These are phyloP conservation scores for Didymella exigua DNA, from an alignment of 2,329 filamentous ascomycete species.

Conservation along the genomic window DNA sequence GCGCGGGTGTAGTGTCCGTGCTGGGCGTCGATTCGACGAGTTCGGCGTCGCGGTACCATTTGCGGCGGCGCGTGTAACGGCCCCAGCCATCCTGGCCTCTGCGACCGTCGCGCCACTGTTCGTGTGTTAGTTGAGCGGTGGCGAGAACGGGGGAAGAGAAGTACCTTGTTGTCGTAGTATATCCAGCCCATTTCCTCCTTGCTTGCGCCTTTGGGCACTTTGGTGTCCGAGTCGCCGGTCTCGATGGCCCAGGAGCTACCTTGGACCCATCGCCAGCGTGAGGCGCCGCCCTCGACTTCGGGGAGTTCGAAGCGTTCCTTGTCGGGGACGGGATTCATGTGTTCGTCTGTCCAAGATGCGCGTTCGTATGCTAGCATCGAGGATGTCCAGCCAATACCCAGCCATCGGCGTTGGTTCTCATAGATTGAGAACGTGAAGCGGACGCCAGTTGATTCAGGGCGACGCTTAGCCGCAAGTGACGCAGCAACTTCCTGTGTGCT, in stretches of 20 bases:
- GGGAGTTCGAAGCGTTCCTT: conserved; percentile 75
- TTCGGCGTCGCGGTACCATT: conserved; percentile 97
- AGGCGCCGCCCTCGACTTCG: conserved; percentile 67
- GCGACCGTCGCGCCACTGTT: conserved; percentile 85
- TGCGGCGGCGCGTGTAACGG: conserved; percentile 87
- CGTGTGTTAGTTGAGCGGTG: conserved; percentile 17
- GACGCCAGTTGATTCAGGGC: conserved; percentile 70
- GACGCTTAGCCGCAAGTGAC: conserved; percentile 49
- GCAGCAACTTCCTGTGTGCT: conserved; percentile 56
- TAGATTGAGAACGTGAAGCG: conserved; percentile 96
- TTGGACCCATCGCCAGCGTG: conserved; percentile 81
- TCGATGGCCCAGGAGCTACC: conserved; percentile 87
- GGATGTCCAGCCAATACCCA: conserved; percentile 93
- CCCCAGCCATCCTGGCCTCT: conserved; percentile 90
- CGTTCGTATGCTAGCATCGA: conserved; percentile 91
- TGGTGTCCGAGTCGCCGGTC: conserved; percentile 58
- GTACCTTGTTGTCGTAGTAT: conserved; percentile 95
- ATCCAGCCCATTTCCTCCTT: conserved; percentile 79
- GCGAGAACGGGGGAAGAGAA: neutral
- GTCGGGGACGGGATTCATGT: conserved; percentile 77
- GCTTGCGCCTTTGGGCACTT: conserved; percentile 45
- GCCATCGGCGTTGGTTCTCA: conserved; percentile 94
- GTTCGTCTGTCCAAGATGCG: conserved; percentile 92
- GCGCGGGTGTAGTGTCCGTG: conserved; percentile 53
- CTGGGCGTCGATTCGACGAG: conserved; percentile 73